Evolutionary conservation across 2,329 filamentous ascomycete genomes (phyloP).

Genomic region (Bisporella sp.): DNA sequence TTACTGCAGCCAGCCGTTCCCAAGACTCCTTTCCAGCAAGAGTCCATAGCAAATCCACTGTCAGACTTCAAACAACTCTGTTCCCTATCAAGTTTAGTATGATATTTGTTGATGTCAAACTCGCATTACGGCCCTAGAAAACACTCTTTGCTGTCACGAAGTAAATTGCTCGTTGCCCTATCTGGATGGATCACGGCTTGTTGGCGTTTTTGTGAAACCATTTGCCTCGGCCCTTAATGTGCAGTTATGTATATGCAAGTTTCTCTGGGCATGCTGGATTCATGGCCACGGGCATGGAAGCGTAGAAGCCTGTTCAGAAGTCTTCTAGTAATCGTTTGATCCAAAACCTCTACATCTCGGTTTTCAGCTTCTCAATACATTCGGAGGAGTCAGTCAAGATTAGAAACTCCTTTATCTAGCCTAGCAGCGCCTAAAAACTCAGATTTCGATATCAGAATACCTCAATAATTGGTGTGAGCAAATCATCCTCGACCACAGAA

Average conservation of each 20-base stretch:
- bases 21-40: conserved; percentile 23
- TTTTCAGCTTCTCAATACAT: conserved; percentile 10
- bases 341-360: conserved; percentile 14
- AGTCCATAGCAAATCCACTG: conserved; percentile 18
- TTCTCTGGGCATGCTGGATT: conserved; percentile 20
- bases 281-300: conserved; percentile 23
- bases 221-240: conserved; percentile 23
- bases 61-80: conserved; percentile 26
- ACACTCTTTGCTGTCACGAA: conserved; percentile 20
- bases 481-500: conserved; percentile 35
- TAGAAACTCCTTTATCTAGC: too few species aligned
- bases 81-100: conserved; percentile 23
- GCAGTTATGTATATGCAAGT: conserved; percentile 15
- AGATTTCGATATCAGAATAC: conserved; percentile 7
- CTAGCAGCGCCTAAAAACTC: conserved; percentile 6
- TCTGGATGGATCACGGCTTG: conserved; percentile 15
- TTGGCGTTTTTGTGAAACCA: conserved; percentile 21
- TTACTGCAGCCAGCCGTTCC: conserved; percentile 40
- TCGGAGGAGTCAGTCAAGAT: not conserved
- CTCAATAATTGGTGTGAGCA: conserved; percentile 25
- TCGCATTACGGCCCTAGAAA: conserved; percentile 18
- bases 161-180: conserved; percentile 16
- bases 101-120: conserved; percentile 26
- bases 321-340: conserved; percentile 20
- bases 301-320: conserved; percentile 23